These are phyloP conservation scores for Nannizziopsis barbatae DNA, from an alignment of 2,329 filamentous ascomycete species.

Conservation along the genomic window DNA sequence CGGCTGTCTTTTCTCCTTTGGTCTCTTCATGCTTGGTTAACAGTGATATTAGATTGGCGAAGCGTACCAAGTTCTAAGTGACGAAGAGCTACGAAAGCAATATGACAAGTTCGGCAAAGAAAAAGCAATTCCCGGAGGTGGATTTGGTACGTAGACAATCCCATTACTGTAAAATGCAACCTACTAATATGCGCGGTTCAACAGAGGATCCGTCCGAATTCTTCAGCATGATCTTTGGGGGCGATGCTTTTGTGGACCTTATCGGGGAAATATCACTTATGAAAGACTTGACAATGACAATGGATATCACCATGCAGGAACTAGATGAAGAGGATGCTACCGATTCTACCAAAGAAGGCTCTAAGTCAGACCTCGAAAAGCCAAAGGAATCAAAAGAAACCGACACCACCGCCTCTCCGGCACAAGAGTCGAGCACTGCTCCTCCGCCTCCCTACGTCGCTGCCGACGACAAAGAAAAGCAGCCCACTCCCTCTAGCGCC, in stretches of 20 bases:
- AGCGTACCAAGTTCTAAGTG: conserved; percentile 68
- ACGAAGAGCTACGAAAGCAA: conserved; percentile 72
- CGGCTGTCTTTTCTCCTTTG: conserved; percentile 15
- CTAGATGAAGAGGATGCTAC: conserved; percentile 57
- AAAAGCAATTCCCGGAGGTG: conserved; percentile 75
- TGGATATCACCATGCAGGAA: conserved; percentile 89
- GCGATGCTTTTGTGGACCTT: conserved; percentile 88
- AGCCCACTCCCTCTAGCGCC: background rate
- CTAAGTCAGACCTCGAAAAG: conserved; percentile 30
- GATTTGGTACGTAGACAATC: conserved; percentile 53
- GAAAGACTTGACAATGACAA: conserved; percentile 94
- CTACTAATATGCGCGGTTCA: conserved; percentile 12
- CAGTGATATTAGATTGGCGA: conserved; percentile 47
- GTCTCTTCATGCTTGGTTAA: background rate
- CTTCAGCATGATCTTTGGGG: conserved; percentile 96
- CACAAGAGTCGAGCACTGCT: conserved; percentile 2
- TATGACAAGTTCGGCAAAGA: conserved; percentile 99
- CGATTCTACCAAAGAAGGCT: conserved; percentile 42
- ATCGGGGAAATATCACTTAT: conserved; percentile 97
- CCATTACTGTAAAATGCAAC: background rate
- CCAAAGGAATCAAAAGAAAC: conserved; percentile 20
- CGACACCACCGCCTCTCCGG: background rate
- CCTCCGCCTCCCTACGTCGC: conserved; percentile 12
- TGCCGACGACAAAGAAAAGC: conserved; percentile 16
- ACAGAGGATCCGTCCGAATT: conserved; percentile 85